These are phyloP conservation scores for Globisporangium splendens DNA, from an alignment of 352 stramenopile species.

Conservation along the genomic window DNA sequence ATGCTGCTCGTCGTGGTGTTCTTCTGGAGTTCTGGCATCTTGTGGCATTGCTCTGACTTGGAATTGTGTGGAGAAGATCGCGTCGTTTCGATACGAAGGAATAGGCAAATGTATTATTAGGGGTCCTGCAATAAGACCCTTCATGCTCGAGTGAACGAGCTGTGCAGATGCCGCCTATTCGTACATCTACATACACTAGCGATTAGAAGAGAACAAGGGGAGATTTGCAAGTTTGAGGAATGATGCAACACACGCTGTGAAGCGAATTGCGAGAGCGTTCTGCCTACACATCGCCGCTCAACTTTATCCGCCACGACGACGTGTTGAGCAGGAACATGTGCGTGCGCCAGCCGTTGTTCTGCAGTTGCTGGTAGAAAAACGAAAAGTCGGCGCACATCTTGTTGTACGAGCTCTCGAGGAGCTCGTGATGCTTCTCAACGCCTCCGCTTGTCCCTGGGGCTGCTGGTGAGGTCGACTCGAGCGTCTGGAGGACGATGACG, in stretches of 20 bases:
- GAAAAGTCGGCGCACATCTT: constrained; percentile 57
- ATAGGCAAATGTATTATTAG: too few species aligned
- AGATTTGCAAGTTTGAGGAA: too few species aligned
- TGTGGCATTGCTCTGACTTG: not conserved
- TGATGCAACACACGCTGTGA: too few species aligned
- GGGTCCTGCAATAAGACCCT: too few species aligned
- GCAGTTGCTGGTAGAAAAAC: constrained; percentile 58
- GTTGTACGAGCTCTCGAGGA: constrained; percentile 43
- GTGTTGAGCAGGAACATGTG: constrained; percentile 76
- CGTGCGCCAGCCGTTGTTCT: constrained; percentile 61
- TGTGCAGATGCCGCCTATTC: too few species aligned
- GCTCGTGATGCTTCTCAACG: constrained; percentile 1
- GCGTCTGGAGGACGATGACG: constrained; percentile 45
- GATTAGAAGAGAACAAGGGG: too few species aligned
- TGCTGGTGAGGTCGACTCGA: constrained; percentile 16
- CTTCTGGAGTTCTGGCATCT: not conserved
- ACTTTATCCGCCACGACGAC: constrained; percentile 58
- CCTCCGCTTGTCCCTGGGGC: constrained; percentile 13
- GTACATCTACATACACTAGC: too few species aligned
- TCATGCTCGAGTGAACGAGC: too few species aligned
- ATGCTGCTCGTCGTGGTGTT: not conserved
- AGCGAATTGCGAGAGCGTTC: too few species aligned
- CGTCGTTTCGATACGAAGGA: too few species aligned
- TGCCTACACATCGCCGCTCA: constrained; percentile 32
- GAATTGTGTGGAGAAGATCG: too few species aligned